Evolutionary conservation across 2,329 filamentous ascomycete species (phyloP), one percentile per base, ranked within the genome.

Genomic region (Coniochaeta sp.): DNA sequence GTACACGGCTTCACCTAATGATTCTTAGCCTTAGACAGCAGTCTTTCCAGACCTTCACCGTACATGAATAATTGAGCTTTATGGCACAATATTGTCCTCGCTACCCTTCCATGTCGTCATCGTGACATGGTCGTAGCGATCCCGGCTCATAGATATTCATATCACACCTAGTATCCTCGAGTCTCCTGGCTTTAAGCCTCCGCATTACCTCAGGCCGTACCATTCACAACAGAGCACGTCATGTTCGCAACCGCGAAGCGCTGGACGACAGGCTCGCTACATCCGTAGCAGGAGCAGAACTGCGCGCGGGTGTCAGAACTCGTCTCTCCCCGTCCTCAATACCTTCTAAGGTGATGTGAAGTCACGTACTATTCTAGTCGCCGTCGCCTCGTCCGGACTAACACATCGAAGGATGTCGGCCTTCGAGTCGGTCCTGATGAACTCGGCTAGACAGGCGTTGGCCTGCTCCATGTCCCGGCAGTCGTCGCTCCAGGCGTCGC

Each of bases 361-460:
- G 26, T 19, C 5, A 59, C 62, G 30, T 26, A 60, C 62, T 40
- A 42, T 34, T 26, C 61, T 57, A 19, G 62, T 58, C 16, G 47
- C 34, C 8, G 17, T 54, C n/a, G 22, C 22, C 22, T 61, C 58
- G 22, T 61, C 24, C 36, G 58, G 30, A 30, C 61, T 44, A 1
- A 63, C 60, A 14, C 58, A 63, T 34, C 57, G 30, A 3, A 63
- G 32, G 4, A 61, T 55, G 4, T 58, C 28, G 4, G 50, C 28
- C 24, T 56, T 58, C 17, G 55, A 54, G 17, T 32, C 50, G 1
- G 9, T 42, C 24, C 7, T 50, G 34, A 61, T 55, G 34, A 34
- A 63, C 3, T 55, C 58, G 7, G 62, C 62, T 24, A 63, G 60
- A 50, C 62, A 61, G 3, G 62, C 60, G 42, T 61, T 63, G 19